Conservation (phyloP, 148 eudicot genomes). For the Suaeda aralocaspica region DNA sequence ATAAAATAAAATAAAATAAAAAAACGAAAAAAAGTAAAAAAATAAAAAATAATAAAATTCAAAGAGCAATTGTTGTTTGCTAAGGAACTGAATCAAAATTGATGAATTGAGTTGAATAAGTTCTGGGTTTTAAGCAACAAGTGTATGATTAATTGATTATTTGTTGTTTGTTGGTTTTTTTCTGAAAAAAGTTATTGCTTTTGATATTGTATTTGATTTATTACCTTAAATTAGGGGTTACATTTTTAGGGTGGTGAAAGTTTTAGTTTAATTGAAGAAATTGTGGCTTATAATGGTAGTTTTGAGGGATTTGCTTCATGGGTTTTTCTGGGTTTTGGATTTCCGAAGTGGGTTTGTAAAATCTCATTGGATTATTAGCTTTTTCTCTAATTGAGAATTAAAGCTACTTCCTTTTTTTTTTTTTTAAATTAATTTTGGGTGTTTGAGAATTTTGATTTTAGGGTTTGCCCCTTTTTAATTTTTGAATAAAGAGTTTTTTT, state of each 20-base stretch:
- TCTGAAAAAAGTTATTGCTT: background rate
- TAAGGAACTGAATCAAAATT: background rate
- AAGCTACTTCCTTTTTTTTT: background rate
- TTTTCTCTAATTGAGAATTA: constrained; percentile 21
- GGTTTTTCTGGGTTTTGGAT: constrained; percentile 70
- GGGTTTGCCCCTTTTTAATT: background rate
- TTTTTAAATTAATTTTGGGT: constrained; percentile 16
- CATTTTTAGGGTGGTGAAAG: constrained; percentile 6
- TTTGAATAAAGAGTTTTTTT: constrained; percentile 8
- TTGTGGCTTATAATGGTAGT: constrained; percentile 49
- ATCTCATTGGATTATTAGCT: constrained; percentile 25
- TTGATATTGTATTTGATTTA: constrained; percentile 23
- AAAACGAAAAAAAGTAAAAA: too few species aligned
- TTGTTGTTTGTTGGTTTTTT: too few species aligned
- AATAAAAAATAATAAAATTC: too few species aligned
- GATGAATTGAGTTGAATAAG: constrained; percentile 11
- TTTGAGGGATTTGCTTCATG: constrained; percentile 45
- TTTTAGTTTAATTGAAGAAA: constrained; percentile 11
- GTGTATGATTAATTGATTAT: background rate
- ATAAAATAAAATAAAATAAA: background rate
- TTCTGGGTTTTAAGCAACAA: background rate
- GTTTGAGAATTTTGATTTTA: constrained; percentile 9
- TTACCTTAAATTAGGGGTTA: constrained; percentile 3
- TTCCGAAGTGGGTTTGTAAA: constrained; percentile 41
- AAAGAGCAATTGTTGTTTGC: constrained; percentile 24